These are phyloP conservation scores for Didymella arachidicola DNA, from an alignment of 2,329 filamentous ascomycete genomes.

Conservation along the genomic window DNA sequence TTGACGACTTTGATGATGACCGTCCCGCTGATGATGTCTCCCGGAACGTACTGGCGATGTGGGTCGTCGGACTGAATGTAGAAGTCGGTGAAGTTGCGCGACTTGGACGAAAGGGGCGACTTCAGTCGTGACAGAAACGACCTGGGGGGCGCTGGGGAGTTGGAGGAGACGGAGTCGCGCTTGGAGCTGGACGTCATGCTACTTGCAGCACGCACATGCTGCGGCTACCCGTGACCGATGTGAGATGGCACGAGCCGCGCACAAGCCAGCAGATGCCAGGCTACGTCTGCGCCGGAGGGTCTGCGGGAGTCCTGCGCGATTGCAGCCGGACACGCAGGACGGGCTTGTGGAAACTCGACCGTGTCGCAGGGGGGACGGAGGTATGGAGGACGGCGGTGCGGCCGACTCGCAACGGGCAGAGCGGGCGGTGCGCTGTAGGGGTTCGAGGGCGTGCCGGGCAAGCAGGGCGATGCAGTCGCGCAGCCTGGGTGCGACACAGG, in stretches of 20 bases:
- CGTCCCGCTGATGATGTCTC: slow-evolving; percentile 75
- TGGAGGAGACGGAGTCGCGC: slow-evolving; percentile 42
- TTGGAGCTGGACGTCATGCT: slow-evolving; percentile 52
- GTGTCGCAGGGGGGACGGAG: neutral
- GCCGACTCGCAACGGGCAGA: neutral
- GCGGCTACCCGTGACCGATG: slow-evolving; percentile 45
- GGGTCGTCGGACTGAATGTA: slow-evolving; percentile 79
- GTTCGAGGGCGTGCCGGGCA: neutral
- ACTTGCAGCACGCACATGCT: slow-evolving; percentile 49
- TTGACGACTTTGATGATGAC: slow-evolving; percentile 77
- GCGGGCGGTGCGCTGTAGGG: slow-evolving; percentile 2
- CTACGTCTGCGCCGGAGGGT: slow-evolving; percentile 4
- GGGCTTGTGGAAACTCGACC: slow-evolving; percentile 1
- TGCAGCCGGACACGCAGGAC: neutral
- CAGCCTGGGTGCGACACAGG: slow-evolving; percentile 20
- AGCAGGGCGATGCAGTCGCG: slow-evolving; percentile 15
- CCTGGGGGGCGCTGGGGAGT: slow-evolving; percentile 38
- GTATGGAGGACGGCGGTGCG: neutral
- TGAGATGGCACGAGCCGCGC: slow-evolving; percentile 21
- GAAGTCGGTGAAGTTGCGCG: slow-evolving; percentile 78
- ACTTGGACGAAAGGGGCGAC: slow-evolving; percentile 61
- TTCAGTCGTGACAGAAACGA: slow-evolving; percentile 63
- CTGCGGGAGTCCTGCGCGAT: neutral
- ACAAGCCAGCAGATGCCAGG: slow-evolving; percentile 10
- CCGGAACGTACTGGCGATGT: slow-evolving; percentile 76